phyloP scores from a whole-genome alignment of 139 green algal species.

The Pleodorina starrii region DNA sequence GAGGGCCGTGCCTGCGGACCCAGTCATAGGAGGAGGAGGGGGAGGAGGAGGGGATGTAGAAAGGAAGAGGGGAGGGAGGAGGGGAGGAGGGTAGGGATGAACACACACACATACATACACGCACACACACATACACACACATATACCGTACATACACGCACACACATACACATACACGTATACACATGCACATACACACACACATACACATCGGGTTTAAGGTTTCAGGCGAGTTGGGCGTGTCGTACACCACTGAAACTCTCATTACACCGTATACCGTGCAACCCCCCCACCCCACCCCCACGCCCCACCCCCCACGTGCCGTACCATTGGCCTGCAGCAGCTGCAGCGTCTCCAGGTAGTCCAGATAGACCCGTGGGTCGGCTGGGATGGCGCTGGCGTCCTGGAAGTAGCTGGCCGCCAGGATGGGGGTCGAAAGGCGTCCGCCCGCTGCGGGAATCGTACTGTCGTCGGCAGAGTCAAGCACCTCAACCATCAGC shows the following conservation, averaged over 20 bases:
- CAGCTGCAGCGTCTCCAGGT: background rate
- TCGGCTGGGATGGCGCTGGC: background rate
- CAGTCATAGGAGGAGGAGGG: too few species aligned
- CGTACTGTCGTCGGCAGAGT: background rate
- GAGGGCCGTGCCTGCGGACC: too few species aligned
- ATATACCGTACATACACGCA: background rate
- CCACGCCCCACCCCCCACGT: too few species aligned
- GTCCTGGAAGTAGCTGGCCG: background rate
- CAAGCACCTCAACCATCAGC: background rate
- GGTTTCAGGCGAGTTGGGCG: background rate
- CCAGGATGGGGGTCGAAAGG: background rate
- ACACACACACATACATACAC: background rate
- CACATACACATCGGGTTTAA: background rate
- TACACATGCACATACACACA: background rate
- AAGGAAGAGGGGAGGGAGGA: too few species aligned
- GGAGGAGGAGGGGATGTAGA: too few species aligned
- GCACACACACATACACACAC: background rate
- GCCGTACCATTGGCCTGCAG: background rate
- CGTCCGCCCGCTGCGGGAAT: background rate
- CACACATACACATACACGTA: background rate
- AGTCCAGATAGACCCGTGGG: background rate
- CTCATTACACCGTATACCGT: background rate
- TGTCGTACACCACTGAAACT: background rate
- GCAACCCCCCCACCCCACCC: background rate
- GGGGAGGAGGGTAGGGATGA: too few species aligned